Base-by-base conservation (phyloP, 2,329 filamentous ascomycete species). In the Nemania sp. region DNA sequence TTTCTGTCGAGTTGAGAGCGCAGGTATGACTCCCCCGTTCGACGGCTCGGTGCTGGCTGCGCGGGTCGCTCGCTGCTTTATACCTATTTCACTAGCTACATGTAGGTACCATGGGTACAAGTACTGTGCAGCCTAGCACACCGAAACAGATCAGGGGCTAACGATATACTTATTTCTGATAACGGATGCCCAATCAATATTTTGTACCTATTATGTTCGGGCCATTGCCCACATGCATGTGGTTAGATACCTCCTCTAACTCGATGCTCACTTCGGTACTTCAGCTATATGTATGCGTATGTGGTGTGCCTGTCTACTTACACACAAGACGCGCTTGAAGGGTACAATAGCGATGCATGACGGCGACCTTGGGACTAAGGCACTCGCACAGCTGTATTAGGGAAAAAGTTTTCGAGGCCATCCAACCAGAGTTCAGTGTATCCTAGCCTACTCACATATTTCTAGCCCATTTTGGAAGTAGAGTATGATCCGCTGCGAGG, bases 11-110 rank as follows among this genome's bases (percentile, higher is more conserved):
- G 40, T 40, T 41, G 24, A 52, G 52, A 44, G 40, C 19, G 42
- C 19, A 44, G 50, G 44, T 43, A 41, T 43, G 41, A 51, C 46
- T 50, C 50, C 41, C 50, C 43, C 48, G 51, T 61, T 62, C 54
- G 64, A 55, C 42, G 46, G 53, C 48, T 57, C 49, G 43, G 33
- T 52, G 49, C 52, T 39, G 31, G 51, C 48, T 54, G 57, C 61
- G 61, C 49, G 58, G 59, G 61, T 57, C 58, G 61, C 30, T 54
- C 64, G 64, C 61, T 64, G 52, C 62, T 66, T 64, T 67, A 67
- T 66, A 67, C 64, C 59, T 60, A 14, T 2, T 31, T 36, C 36
- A 31, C 8, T 28, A 39, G 12, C 23, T 46, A 24, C 28, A 17
- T 3, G 8, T 23, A 23, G 36, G 36, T 6, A 39, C 20, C 8